Evolutionary conservation across 2,329 filamentous ascomycete genomes (phyloP).

Genomic region (Sporothrix sp.): DNA sequence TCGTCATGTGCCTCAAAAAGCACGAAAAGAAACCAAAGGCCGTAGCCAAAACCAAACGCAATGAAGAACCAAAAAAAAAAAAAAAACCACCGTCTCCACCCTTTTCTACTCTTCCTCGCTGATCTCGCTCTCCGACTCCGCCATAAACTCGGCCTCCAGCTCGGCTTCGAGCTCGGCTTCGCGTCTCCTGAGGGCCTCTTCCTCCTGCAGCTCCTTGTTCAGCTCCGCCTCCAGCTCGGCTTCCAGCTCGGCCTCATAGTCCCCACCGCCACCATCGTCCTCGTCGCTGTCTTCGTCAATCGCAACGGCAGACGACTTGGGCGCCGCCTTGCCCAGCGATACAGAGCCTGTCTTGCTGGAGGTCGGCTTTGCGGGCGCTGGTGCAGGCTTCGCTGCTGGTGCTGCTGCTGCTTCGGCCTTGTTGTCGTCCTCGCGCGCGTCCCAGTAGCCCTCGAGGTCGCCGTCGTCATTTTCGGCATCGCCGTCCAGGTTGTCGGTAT

Average conservation of each 20-base stretch:
- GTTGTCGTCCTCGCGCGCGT: constrained; percentile 13
- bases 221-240: constrained; percentile 16
- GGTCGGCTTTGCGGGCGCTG: too few relatives aligned
- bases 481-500: constrained; percentile 23
- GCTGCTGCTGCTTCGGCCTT: background rate
- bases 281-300: constrained; percentile 9
- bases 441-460: constrained; percentile 17
- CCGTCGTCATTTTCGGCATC: constrained; percentile 23
- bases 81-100: background rate
- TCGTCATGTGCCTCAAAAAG: background rate
- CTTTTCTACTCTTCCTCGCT: constrained; percentile 51
- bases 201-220: constrained; percentile 13
- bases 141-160: constrained; percentile 42
- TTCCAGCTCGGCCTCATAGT: constrained; percentile 15
- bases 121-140: constrained; percentile 52
- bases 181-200: constrained; percentile 2
- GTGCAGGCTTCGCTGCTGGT: background rate
- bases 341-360: background rate
- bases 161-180: constrained; percentile 44
- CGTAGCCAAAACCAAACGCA: background rate
- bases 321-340: background rate
- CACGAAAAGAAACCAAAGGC: background rate
- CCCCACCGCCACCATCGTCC: constrained; percentile 23
- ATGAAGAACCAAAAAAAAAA: background rate
- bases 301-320: background rate